Percentiles rank a stretch among this genome's conserved stretches.
phyloP scores from a whole-genome alignment of 768 basidiomycete genomes.

The Termitomyces sp. region DNA sequence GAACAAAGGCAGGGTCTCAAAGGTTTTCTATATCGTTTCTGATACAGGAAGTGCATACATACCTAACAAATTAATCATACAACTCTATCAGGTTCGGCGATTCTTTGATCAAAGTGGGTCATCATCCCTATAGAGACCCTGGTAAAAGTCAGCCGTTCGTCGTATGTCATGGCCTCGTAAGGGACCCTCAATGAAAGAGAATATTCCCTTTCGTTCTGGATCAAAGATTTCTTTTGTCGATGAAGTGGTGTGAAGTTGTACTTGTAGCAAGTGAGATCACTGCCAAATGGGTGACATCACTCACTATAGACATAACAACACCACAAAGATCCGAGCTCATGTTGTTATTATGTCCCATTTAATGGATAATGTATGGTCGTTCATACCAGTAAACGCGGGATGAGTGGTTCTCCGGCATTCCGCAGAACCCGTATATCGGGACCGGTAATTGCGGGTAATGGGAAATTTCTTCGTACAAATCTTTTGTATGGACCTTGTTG shows the following conservation, averaged over 20 bases:
- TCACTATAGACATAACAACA: background rate
- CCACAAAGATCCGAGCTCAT: background rate
- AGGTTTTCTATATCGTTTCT: background rate
- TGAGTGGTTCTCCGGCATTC: slow-evolving; percentile 1
- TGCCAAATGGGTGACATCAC: background rate
- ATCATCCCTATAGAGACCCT: background rate
- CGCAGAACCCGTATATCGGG: slow-evolving; percentile 3
- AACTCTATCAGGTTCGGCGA: slow-evolving; percentile 16
- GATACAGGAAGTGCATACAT: background rate
- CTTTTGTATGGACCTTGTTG: background rate
- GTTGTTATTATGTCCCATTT: background rate
- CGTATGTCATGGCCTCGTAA: background rate
- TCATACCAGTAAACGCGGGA: background rate
- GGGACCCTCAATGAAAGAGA: background rate
- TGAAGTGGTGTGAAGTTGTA: background rate
- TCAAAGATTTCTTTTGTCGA: background rate
- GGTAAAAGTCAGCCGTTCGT: slow-evolving; percentile 2
- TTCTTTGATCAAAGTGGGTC: slow-evolving; percentile 16
- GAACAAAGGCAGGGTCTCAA: background rate
- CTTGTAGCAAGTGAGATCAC: background rate
- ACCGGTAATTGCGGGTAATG: slow-evolving; percentile 5
- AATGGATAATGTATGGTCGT: background rate
- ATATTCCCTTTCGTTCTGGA: slow-evolving; percentile 1
- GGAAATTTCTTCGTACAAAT: too few relatives aligned
- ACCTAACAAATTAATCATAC: background rate